Evolutionary conservation across 225 moss, liverwort and hornwort genomes (phyloP).

Genomic region (Rhytidiadelphus loreus): DNA sequence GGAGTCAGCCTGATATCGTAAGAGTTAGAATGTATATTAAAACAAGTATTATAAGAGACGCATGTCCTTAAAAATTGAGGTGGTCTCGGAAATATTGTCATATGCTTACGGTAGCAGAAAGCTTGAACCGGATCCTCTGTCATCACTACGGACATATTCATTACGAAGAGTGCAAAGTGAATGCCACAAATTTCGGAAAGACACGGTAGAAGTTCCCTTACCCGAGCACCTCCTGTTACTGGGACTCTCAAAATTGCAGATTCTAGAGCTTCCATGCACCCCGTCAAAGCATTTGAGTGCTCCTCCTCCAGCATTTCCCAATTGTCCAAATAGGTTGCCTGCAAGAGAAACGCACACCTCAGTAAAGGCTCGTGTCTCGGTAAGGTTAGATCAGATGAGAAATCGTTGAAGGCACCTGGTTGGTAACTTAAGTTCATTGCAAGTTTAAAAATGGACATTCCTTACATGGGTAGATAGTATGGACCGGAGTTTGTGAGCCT

Average conservation of each 20-base stretch:
- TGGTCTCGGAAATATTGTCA: background rate
- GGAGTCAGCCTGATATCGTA: background rate
- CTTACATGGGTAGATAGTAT: slow-evolving; percentile 82
- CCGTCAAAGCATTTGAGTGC: slow-evolving; percentile 79
- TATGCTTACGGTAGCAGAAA: background rate
- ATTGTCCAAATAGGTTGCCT: slow-evolving; percentile 71
- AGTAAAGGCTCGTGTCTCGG: background rate
- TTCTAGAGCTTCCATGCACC: slow-evolving; percentile 94
- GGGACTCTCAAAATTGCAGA: slow-evolving; percentile 96
- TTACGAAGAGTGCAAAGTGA: background rate
- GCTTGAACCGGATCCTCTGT: background rate
- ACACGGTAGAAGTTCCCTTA: background rate
- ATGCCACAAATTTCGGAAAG: background rate
- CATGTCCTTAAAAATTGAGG: background rate
- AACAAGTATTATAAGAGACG: background rate
- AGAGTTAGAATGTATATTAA: background rate
- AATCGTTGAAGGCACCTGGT: background rate
- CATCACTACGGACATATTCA: background rate
- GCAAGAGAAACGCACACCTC: background rate
- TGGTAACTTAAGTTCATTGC: background rate
- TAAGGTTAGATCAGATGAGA: background rate
- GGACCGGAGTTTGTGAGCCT: slow-evolving; percentile 79
- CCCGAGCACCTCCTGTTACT: slow-evolving; percentile 96
- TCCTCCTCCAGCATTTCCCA: slow-evolving; percentile 85
- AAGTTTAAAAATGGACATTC: background rate